Evolutionary conservation across 768 basidiomycete genomes (phyloP).

Genomic region (Dictyophora rubrovolvata): DNA sequence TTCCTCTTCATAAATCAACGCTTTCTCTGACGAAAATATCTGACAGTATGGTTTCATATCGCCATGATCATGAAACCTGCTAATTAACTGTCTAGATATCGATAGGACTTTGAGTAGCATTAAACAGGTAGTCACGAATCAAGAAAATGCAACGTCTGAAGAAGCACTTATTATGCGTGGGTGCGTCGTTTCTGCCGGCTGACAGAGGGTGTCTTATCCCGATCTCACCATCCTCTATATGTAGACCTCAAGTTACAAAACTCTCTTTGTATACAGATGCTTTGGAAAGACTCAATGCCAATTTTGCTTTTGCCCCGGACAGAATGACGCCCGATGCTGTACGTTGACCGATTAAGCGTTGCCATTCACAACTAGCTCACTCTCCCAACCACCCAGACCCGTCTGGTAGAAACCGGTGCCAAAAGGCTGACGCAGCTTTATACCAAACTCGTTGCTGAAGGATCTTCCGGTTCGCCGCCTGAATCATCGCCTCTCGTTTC

Average conservation of each 20-base stretch:
- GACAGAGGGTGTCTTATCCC: background rate
- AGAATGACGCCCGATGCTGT: slow-evolving; percentile 48
- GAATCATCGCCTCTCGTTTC: slow-evolving; percentile 47
- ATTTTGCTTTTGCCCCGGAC: slow-evolving; percentile 61
- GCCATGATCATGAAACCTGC: background rate
- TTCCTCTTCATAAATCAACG: slow-evolving; percentile 71
- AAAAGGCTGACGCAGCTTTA: slow-evolving; percentile 76
- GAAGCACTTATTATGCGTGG: slow-evolving; percentile 72
- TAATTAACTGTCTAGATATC: slow-evolving; percentile 44
- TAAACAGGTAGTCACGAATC: slow-evolving; percentile 64
- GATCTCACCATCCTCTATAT: background rate
- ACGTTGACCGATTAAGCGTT: slow-evolving; percentile 5
- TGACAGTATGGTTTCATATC: slow-evolving; percentile 44
- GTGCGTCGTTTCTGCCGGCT: slow-evolving; percentile 27
- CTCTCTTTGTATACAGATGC: slow-evolving; percentile 59
- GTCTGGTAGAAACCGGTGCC: slow-evolving; percentile 70
- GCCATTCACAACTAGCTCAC: background rate
- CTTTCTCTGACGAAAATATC: slow-evolving; percentile 64
- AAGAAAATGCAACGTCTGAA: slow-evolving; percentile 66
- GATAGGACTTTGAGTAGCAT: slow-evolving; percentile 71
- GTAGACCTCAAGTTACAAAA: slow-evolving; percentile 62
- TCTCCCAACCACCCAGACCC: slow-evolving; percentile 31
- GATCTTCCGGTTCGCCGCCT: slow-evolving; percentile 65
- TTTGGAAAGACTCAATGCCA: slow-evolving; percentile 66
- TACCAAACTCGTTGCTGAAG: slow-evolving; percentile 83